These are phyloP conservation scores for Suhomyces kilbournensis DNA, from an alignment of 805 yeast genomes.

Conservation along the genomic window DNA sequence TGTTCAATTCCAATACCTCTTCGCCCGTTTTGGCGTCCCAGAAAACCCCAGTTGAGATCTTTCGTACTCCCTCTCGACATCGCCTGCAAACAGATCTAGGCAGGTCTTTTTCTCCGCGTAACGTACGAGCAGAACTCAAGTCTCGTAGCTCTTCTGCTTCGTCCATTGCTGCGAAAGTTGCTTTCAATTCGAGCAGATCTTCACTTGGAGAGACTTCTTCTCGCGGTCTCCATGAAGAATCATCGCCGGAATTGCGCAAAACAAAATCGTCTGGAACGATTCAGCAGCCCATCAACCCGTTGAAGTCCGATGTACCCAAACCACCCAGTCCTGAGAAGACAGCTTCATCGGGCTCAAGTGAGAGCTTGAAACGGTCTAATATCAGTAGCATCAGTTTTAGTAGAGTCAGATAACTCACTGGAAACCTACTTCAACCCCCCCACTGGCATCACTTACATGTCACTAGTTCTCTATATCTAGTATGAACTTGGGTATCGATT, in stretches of 20 bases:
- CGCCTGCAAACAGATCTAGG: background rate
- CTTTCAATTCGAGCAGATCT: constrained; percentile 20
- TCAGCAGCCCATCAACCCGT: background rate
- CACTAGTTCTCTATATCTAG: too few relatives aligned
- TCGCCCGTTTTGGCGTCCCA: constrained; percentile 3
- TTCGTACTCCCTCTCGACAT: background rate
- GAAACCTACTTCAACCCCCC: too few relatives aligned
- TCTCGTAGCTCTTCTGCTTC: constrained; percentile 12
- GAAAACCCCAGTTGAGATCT: background rate
- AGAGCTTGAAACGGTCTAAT: constrained; percentile 11
- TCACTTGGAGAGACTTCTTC: constrained; percentile 14
- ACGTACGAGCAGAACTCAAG: background rate
- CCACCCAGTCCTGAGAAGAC: background rate
- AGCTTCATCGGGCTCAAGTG: constrained; percentile 2
- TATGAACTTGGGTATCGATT: too few relatives aligned
- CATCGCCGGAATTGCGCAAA: constrained; percentile 14
- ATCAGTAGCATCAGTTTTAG: constrained; percentile 24
- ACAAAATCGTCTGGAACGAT: constrained; percentile 17
- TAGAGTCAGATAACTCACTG: constrained; percentile 13
- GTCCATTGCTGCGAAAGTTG: constrained; percentile 28
- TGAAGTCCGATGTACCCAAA: background rate
- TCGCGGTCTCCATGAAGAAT: constrained; percentile 5
- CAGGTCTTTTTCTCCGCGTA: background rate
- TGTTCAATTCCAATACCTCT: background rate
- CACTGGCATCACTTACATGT: too few relatives aligned